Base-by-base conservation (phyloP, 257 asterid species). In the Leptodermis oblonga region DNA sequence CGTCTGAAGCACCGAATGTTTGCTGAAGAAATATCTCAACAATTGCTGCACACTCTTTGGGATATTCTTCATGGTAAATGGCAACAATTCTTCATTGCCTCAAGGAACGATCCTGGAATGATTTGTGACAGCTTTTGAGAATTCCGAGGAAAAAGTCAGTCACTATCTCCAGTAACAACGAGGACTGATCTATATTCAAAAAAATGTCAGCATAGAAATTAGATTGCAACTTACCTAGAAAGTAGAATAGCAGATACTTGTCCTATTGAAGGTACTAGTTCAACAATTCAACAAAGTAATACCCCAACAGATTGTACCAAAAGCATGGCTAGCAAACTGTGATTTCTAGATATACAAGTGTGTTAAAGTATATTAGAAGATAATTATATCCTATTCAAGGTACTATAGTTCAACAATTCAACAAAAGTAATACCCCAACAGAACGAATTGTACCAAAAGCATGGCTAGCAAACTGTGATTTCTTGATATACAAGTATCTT, bases 81-180 rank as follows among this genome's bases (percentile, higher is more conserved):
- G 69, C 98, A 96, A 69, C 97, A 92, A 4, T 87, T 86, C 89
- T 84, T 83, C 83, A 92, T 92, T 68, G 80, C 63, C 77, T 88
- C 89, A n/a, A 86, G 83, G 64, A 43, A 64, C 58, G 92, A 82
- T 76, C 95, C 97, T 30, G 95, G 90, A 77, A 92, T 90, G 74
- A 87, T 86, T 78, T 80, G 81, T 51, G 97, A 88, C 68, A 92
- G 95, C 74, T 82, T 90, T 79, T 81, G 79, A 11, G 96, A 73
- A 67, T 92, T 92, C 97, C 98, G 90, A 41, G 97, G 98, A 36
- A 92, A 96, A 43, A 90, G 83, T 51, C 98, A 92, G 81, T 92
- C 98, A 1, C 83, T 84, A 62, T 90, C 98, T 28, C 98, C 97
- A 12, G 98, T 86, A 70, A 90, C 69, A 59, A 92, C 77, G 84